phyloP scores from a whole-genome alignment of 1,284 basidiomycete species.

The Ustilago hordei region DNA sequence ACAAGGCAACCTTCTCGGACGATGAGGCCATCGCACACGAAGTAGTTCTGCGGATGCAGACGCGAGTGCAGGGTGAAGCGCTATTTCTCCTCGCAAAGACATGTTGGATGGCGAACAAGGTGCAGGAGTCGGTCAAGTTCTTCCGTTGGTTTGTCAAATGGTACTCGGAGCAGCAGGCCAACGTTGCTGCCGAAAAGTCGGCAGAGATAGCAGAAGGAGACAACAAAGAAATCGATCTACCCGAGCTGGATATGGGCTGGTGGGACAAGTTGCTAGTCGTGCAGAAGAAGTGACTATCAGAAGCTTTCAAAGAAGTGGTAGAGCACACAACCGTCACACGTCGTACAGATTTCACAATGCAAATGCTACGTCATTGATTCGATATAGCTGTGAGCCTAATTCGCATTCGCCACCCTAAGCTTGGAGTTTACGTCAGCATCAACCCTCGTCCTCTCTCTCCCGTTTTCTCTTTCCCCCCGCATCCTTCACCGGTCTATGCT shows the following conservation, averaged over 20 bases:
- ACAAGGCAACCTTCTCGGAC: neutral
- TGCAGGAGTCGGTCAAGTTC: slow-evolving; percentile 37
- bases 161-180: slow-evolving; percentile 34
- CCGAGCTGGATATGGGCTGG: slow-evolving; percentile 34
- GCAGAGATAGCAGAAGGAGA: neutral
- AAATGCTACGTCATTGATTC: neutral
- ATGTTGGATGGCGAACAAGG: slow-evolving; percentile 34
- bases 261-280: slow-evolving; percentile 39
- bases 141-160: slow-evolving; percentile 39
- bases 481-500: slow-evolving; percentile 41
- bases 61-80: slow-evolving; percentile 35
- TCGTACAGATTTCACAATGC: neutral
- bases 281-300: slow-evolving; percentile 1
- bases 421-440: neutral
- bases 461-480: slow-evolving; percentile 34
- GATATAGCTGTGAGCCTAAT: neutral
- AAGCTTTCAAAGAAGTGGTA: neutral
- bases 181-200: neutral
- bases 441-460: slow-evolving; percentile 46
- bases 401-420: neutral
- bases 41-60: slow-evolving; percentile 15
- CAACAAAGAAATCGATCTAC: slow-evolving; percentile 11
- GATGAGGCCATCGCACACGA: neutral
- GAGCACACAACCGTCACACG: neutral
- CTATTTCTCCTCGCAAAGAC: slow-evolving; percentile 34